Conservation (phyloP, 2,329 filamentous ascomycete species). For the Epichloe elymi region DNA sequence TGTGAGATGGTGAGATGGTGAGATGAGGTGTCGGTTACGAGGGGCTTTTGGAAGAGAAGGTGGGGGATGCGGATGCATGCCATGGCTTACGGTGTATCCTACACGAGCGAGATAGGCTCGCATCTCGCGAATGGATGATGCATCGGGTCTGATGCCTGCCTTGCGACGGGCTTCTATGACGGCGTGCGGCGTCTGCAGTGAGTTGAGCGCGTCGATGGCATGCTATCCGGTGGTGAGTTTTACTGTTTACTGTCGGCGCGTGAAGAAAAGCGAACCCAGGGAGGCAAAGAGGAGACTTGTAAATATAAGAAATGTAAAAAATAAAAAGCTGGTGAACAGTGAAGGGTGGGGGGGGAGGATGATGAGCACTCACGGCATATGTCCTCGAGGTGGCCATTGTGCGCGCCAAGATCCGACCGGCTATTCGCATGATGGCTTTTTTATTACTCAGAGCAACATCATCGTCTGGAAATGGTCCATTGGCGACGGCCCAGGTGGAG, state of each 20-base stretch:
- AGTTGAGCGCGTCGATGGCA: conserved; percentile 74
- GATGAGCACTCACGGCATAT: conserved; percentile 19
- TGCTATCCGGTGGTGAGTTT: conserved; percentile 39
- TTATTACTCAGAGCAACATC: not conserved
- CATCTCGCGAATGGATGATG: conserved; percentile 63
- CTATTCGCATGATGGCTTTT: conserved; percentile 1
- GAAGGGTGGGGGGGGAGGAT: not conserved
- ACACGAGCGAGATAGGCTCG: conserved; percentile 62
- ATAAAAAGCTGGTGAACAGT: not conserved
- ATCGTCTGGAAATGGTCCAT: too few relatives aligned
- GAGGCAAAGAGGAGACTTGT: not conserved
- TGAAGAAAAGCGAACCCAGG: too few relatives aligned
- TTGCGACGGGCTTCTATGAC: conserved; percentile 67
- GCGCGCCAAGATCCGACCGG: conserved; percentile 7
- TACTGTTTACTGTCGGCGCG: not conserved
- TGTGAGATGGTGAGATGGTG: conserved; percentile 6
- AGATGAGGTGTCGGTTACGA: too few relatives aligned
- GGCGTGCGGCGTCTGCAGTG: conserved; percentile 77
- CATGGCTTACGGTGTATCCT: conserved; percentile 49
- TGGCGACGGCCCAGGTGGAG: too few relatives aligned
- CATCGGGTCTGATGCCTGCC: conserved; percentile 58
- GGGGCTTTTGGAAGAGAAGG: too few relatives aligned
- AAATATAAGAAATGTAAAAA: too few relatives aligned
- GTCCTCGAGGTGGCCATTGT: conserved; percentile 20
- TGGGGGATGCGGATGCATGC: too few relatives aligned